Conservation (phyloP, 768 basidiomycete genomes). For the Lactarius sp. region DNA sequence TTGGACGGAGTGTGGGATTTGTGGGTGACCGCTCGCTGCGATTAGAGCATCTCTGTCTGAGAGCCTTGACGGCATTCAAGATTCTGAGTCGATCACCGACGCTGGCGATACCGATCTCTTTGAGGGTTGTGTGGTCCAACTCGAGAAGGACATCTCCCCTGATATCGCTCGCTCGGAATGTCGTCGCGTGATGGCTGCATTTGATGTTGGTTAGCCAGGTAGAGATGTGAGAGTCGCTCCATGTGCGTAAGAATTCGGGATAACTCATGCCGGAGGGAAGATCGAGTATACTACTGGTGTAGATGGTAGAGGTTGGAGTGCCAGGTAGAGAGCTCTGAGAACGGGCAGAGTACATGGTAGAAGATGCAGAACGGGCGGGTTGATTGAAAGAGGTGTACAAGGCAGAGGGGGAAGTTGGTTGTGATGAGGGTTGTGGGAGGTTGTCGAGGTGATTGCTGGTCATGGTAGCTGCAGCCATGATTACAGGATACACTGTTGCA, state of each 20-base stretch:
- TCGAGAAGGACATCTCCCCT: slow-evolving; percentile 89
- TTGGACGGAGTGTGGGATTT: slow-evolving; percentile 2
- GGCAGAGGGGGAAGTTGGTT: slow-evolving; percentile 34
- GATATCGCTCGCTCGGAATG: slow-evolving; percentile 86
- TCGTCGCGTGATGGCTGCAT: slow-evolving; percentile 59
- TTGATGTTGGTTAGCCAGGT: slow-evolving; percentile 77
- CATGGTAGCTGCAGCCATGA: slow-evolving; percentile 29
- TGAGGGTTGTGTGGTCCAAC: slow-evolving; percentile 78
- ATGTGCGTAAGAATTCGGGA: slow-evolving; percentile 60
- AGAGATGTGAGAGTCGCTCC: slow-evolving; percentile 66
- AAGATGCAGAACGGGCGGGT: slow-evolving; percentile 35
- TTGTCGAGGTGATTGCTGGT: slow-evolving; percentile 32
- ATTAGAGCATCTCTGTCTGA: slow-evolving; percentile 54
- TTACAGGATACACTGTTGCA: not conserved
- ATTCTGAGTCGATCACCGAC: slow-evolving; percentile 92
- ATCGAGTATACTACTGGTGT: slow-evolving; percentile 40
- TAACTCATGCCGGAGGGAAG: slow-evolving; percentile 56
- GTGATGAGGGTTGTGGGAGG: slow-evolving; percentile 37
- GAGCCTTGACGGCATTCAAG: slow-evolving; percentile 72
- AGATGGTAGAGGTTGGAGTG: slow-evolving; percentile 35
- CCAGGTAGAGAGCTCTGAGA: slow-evolving; percentile 42
- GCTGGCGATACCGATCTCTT: slow-evolving; percentile 85
- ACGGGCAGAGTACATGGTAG: slow-evolving; percentile 36
- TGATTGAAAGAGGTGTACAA: slow-evolving; percentile 35
- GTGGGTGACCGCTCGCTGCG: slow-evolving; percentile 17